Base-by-base conservation (phyloP, 345 rosid species). In the Turnera subulata region DNA sequence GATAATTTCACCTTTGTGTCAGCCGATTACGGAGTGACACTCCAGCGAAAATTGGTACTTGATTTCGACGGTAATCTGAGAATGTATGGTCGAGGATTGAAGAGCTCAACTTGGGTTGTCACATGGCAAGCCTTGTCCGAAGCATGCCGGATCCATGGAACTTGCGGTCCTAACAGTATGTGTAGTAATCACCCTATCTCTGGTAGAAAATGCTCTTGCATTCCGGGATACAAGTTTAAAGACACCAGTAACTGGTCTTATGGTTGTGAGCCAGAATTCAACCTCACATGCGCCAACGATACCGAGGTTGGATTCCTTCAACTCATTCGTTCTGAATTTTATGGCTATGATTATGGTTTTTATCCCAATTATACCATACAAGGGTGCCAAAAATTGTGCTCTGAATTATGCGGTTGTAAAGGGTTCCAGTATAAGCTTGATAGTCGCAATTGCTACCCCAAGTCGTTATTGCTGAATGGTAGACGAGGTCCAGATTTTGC, bases 241-340 rank as follows among this genome's bases (percentile, higher is more conserved):
- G n/a, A n/a, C n/a, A n/a, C n/a, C n/a, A n/a, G n/a, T n/a, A n/a
- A n/a, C n/a, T n/a, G n/a, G n/a, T n/a, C n/a, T n/a, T n/a, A 13
- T 5, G 61, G 61, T n/a, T 57, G 61, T 46, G 61, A 57, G 14
- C 61, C 61, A 1, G 51, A 57, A 46, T 44, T 57, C 51, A 57
- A 46, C 29, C n/a, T 25, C 18, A 6, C 50, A 11, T 57, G 61
- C 6, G 16, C 17, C 19, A 6, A 9, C 12, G 7, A 11, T 35
- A 45, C n/a, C 8, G 39, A 45, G 50, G 16, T 15, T 17, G 25
- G 39, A 32, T 58, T 45, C 24, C 10, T 46, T 15, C 35, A 29
- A 13, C 48, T 61, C 11, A 20, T 29, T 12, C 18, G 50, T 61
- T 6, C 25, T 22, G 65, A 61, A 17, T 50, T 61, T n/a, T n/a